phyloP scores from a whole-genome alignment of 495 filamentous ascomycete species.

The Mycothermus thermophilus region DNA sequence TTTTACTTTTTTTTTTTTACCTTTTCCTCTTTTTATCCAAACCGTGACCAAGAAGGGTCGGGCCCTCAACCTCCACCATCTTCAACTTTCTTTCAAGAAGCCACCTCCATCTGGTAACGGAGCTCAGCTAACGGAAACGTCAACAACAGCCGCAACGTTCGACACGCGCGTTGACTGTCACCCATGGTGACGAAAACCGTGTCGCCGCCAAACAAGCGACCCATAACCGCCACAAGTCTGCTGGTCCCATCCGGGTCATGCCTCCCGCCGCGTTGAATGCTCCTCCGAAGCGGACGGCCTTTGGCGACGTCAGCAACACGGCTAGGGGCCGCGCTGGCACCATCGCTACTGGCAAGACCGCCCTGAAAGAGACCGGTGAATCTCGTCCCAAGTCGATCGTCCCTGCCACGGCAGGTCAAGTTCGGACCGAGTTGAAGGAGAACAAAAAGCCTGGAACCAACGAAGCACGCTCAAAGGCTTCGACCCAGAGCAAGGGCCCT shows the following conservation, averaged over 20 bases:
- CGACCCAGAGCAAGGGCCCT: constrained; percentile 6
- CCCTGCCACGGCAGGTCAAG: constrained; percentile 27
- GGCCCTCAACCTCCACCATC: no score
- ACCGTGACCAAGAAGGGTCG: no score
- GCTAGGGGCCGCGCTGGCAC: constrained; percentile 33
- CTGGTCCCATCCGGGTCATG: constrained; percentile 47
- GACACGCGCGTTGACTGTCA: constrained; percentile 42
- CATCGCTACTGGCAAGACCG: constrained; percentile 34
- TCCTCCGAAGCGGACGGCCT: constrained; percentile 57
- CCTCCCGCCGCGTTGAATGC: constrained; percentile 47
- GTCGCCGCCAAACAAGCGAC: constrained; percentile 44
- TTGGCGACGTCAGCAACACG: constrained; percentile 70
- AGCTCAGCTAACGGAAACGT: constrained; percentile 5
- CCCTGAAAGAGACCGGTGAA: constrained; percentile 29
- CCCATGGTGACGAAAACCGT: constrained; percentile 57
- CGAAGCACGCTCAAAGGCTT: background rate
- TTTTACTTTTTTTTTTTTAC: background rate
- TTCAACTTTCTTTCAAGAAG: background rate
- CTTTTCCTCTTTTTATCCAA: background rate
- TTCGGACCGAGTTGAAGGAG: constrained; percentile 37
- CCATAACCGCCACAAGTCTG: constrained; percentile 74
- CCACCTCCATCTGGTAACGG: no score
- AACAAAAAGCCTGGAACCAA: constrained; percentile 5
- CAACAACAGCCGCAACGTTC: constrained; percentile 78
- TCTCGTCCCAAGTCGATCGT: constrained; percentile 12